These are phyloP conservation scores for Hypsizygus ulmarius DNA, from an alignment of 1,284 basidiomycete species.

Conservation along the genomic window DNA sequence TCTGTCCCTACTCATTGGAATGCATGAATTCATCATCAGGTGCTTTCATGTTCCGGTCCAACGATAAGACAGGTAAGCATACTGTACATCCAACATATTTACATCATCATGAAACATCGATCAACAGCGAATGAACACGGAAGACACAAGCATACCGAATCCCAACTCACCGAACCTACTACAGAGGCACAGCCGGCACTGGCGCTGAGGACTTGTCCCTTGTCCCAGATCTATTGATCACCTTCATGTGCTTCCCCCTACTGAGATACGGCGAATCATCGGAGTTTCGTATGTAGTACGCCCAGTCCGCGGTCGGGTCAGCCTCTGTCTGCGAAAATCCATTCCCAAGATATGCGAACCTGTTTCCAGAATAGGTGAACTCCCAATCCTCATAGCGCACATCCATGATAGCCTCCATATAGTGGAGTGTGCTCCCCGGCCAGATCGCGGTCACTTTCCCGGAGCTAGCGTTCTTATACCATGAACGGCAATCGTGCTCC, in stretches of 20 bases:
- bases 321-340: slow-evolving; percentile 30
- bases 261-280: slow-evolving; percentile 28
- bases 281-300: slow-evolving; percentile 28
- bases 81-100: too few species aligned
- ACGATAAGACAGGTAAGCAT: too few species aligned
- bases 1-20: too few species aligned
- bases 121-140: too few species aligned
- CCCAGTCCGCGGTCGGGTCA: slow-evolving; percentile 29
- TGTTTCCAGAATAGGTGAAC: slow-evolving; percentile 28
- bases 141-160: too few species aligned
- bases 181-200: too few species aligned
- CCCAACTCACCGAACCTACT: too few species aligned
- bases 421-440: slow-evolving; percentile 33
- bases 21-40: too few species aligned
- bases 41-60: too few species aligned
- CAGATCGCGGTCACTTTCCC: slow-evolving; percentile 32
- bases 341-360: slow-evolving; percentile 30
- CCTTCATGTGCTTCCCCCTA: slow-evolving; percentile 21
- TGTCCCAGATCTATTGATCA: slow-evolving; percentile 23
- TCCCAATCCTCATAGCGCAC: slow-evolving; percentile 34
- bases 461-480: slow-evolving; percentile 30
- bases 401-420: slow-evolving; percentile 29
- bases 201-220: too few species aligned
- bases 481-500: slow-evolving; percentile 28
- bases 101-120: too few species aligned